phyloP scores from a whole-genome alignment of 768 basidiomycete species.

The Phanerochaete sordida region DNA sequence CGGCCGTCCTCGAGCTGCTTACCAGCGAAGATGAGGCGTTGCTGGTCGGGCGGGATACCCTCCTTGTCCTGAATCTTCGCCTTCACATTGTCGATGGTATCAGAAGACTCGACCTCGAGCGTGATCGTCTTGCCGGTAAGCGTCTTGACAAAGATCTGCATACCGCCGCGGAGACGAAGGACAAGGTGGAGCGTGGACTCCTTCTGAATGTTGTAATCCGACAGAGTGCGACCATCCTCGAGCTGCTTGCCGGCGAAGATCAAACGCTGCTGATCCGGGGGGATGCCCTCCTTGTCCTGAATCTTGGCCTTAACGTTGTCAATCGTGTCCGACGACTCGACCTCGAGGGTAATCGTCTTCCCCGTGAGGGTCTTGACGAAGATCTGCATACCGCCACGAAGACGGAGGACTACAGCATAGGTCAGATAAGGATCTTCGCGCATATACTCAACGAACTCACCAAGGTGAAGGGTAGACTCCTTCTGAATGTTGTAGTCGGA shows the following conservation, averaged over 20 bases:
- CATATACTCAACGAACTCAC: conserved; percentile 16
- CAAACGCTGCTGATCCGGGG: conserved; percentile 31
- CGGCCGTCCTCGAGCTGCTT: conserved; percentile 59
- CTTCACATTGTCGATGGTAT: conserved; percentile 89
- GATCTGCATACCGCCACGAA: conserved; percentile 32
- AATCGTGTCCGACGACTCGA: conserved; percentile 34
- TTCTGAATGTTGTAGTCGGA: conserved; percentile 95
- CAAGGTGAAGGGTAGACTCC: conserved; percentile 85
- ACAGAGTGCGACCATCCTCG: conserved; percentile 49
- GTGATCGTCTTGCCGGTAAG: conserved; percentile 90
- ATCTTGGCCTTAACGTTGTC: conserved; percentile 34
- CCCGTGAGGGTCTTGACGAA: conserved; percentile 34
- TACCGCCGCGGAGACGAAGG: conserved; percentile 81
- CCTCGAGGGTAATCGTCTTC: conserved; percentile 34
- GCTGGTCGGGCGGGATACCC: conserved; percentile 82
- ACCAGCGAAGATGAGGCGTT: conserved; percentile 84
- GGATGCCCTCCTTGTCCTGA: conserved; percentile 34
- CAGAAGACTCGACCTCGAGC: conserved; percentile 86
- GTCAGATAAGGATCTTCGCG: background rate
- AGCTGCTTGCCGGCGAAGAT: conserved; percentile 47
- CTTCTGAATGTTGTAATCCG: conserved; percentile 81
- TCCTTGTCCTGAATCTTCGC: conserved; percentile 81
- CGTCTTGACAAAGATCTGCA: conserved; percentile 89
- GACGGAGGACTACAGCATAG: conserved; percentile 20
- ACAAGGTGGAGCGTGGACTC: conserved; percentile 84